phyloP scores from a whole-genome alignment of 208 protist genomes.

The Leishmania turanica region DNA sequence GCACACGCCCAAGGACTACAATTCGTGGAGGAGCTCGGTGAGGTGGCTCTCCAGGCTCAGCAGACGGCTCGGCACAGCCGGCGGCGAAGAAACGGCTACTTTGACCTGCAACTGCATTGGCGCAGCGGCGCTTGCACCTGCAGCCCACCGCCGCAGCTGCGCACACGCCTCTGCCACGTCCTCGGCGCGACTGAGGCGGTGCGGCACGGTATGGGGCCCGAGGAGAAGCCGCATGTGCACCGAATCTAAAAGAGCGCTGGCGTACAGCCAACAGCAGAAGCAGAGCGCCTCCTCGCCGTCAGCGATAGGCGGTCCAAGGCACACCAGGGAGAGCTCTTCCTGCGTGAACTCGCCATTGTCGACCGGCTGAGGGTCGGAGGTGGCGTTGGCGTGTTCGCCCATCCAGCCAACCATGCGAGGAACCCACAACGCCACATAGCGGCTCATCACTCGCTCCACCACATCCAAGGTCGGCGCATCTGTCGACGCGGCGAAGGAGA shows the following conservation, averaged over 20 bases:
- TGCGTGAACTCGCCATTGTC: constrained; percentile 7
- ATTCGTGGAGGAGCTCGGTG: constrained; percentile 9
- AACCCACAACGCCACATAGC: constrained; percentile 31
- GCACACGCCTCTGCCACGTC: constrained; percentile 14
- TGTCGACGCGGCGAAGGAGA: background rate
- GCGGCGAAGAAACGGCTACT: background rate
- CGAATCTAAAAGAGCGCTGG: constrained; percentile 17
- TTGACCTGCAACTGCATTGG: constrained; percentile 5
- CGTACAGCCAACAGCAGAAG: constrained; percentile 32
- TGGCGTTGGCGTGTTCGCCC: constrained; percentile 10
- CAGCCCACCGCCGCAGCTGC: constrained; percentile 7
- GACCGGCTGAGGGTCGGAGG: constrained; percentile 7
- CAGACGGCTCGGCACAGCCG: constrained; percentile 19
- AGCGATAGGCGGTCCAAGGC: background rate
- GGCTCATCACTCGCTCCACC: constrained; percentile 14
- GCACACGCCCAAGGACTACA: background rate
- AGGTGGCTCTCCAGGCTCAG: constrained; percentile 21
- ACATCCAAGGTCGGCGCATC: constrained; percentile 3
- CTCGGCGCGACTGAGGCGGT: background rate
- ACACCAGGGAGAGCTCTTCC: constrained; percentile 6
- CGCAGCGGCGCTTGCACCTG: background rate
- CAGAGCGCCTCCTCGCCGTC: constrained; percentile 16
- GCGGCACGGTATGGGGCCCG: constrained; percentile 14
- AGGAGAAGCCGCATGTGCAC: constrained; percentile 24
- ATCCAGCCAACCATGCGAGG: constrained; percentile 30